Conservation (phyloP, 2,329 filamentous ascomycete species). For the Fusarium verrucosum region DNA sequence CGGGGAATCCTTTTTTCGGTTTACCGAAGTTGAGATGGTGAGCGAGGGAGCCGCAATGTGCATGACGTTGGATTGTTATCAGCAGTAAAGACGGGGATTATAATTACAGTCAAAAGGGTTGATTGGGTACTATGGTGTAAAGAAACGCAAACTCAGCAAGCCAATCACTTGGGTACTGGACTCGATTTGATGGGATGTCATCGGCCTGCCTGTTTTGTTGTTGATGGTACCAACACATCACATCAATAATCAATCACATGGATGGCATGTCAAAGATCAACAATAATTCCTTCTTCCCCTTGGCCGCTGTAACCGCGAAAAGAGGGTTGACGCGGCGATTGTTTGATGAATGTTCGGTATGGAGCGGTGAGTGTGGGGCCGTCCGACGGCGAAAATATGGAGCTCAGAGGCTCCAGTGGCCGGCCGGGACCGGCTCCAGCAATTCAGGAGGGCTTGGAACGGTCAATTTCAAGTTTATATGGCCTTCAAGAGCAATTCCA, state of each 20-base stretch:
- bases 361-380: slow-evolving; percentile 22
- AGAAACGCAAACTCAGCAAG: background rate
- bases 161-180: background rate
- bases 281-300: background rate
- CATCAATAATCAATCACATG: no score
- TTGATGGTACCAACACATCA: background rate
- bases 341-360: background rate
- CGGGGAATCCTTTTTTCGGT: slow-evolving; percentile 15
- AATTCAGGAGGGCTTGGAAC: background rate
- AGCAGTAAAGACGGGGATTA: background rate
- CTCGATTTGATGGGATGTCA: background rate
- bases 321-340: slow-evolving; percentile 3
- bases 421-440: slow-evolving; percentile 25
- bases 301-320: slow-evolving; percentile 14
- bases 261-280: background rate
- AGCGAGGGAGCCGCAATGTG: background rate
- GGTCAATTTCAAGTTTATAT: background rate
- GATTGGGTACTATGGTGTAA: background rate
- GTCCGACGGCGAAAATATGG: slow-evolving; percentile 30
- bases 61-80: slow-evolving; percentile 11
- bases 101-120: background rate
- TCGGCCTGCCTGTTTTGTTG: background rate
- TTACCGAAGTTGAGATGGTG: slow-evolving; percentile 3
- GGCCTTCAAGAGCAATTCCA: background rate
- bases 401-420: slow-evolving; percentile 10